Base-by-base conservation (phyloP, 257 asterid species). In the Anisodus tanguticus region DNA sequence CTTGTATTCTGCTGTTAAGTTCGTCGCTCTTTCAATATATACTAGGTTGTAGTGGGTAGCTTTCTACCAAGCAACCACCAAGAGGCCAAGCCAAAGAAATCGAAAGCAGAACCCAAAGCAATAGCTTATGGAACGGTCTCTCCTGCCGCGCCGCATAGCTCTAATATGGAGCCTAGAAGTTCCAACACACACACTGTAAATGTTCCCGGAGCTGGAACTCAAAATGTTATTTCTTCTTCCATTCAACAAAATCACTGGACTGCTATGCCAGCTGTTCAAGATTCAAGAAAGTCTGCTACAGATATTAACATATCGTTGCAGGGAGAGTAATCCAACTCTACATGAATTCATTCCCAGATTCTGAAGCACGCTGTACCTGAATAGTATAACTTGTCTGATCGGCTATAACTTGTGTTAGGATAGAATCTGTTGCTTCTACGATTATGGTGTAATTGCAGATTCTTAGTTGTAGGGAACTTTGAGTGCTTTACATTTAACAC, bases 21-120 rank as follows among this genome's bases (percentile, higher is more conserved):
- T 74, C 0, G 39, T 74, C 31, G 76, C 22, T 74, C 11, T 66
- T 49, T 83, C 54, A 82, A 67, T 70, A 54, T 76, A 4, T 82
- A 9, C 57, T 86, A 94, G 98, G 94, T 93, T 45, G 92, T 91
- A 6, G 97, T 93, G 16, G 98, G 94, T 57, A 94, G 98, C 88
- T 94, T 93, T 85, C 94, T 92, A 45, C 91, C 94, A 35, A 87
- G 95, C 84, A 88, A 90, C 78, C 71, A 88, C 78, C 86, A 78
- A 3, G 97, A 94, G 85, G 31, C 86, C 60, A 94, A 90, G 84
- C 95, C 92, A 2, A 92, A 91, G 91, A 93, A 92, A 93, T 94
- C 84, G 81, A 91, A 91, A 83, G 87, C 82, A 4, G 90, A 84
- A 66, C 22, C 77, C 17, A 82, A 74, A 10, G 85, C 88, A 64